These are phyloP conservation scores for Trichoderma polysporum DNA, from an alignment of 2,329 filamentous ascomycete species.

Conservation along the genomic window DNA sequence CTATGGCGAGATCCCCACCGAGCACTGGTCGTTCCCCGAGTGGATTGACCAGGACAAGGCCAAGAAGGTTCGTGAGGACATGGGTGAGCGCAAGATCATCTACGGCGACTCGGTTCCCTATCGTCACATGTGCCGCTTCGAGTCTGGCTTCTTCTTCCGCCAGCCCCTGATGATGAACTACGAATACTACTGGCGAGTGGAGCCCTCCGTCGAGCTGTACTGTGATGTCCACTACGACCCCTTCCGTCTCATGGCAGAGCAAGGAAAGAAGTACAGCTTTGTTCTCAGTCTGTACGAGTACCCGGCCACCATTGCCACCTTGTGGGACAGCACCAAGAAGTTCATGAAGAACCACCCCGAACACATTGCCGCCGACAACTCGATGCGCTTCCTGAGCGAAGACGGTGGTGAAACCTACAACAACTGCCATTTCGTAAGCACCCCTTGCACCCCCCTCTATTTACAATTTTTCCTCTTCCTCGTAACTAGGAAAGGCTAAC, in stretches of 20 bases:
- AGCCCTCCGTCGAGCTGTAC: slow-evolving; percentile 93
- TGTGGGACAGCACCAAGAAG: slow-evolving; percentile 94
- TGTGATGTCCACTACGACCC: slow-evolving; percentile 95
- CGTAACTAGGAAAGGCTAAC: slow-evolving; percentile 11
- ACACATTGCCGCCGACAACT: slow-evolving; percentile 80
- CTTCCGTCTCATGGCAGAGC: slow-evolving; percentile 93
- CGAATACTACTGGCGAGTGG: slow-evolving; percentile 99
- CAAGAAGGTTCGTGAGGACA: slow-evolving; percentile 85
- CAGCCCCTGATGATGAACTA: slow-evolving; percentile 92
- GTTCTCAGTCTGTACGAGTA: slow-evolving; percentile 96
- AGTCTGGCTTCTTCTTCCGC: slow-evolving; percentile 99
- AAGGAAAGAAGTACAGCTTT: slow-evolving; percentile 98
- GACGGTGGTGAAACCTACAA: slow-evolving; percentile 92
- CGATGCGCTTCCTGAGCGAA: slow-evolving; percentile 87
- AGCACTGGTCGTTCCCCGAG: slow-evolving; percentile 96
- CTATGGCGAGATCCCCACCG: slow-evolving; percentile 83
- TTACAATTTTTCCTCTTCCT: too few species aligned
- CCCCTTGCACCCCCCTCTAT: background rate
- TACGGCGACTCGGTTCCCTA: slow-evolving; percentile 97
- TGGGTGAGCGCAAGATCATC: slow-evolving; percentile 93
- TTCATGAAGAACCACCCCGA: slow-evolving; percentile 90
- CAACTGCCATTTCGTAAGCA: slow-evolving; percentile 88
- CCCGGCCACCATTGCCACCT: slow-evolving; percentile 88
- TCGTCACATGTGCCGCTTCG: slow-evolving; percentile 98
- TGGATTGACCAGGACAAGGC: slow-evolving; percentile 97